Conservation (phyloP, 441 rosid species). For the Pelargonium fulgidum region DNA sequence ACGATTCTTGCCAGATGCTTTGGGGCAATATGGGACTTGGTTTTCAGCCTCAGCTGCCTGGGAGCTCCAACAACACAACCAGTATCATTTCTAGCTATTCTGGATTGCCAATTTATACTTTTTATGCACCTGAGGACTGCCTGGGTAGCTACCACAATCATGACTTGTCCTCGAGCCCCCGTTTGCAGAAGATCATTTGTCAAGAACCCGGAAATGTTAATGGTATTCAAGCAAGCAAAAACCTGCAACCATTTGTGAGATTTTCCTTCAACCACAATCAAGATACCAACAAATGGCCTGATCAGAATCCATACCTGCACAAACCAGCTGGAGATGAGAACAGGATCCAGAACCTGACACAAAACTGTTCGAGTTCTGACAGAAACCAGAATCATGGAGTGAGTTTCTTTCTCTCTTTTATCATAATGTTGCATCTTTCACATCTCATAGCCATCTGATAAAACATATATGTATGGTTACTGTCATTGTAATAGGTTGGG, state of each 20-base stretch:
- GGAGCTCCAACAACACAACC: conserved; percentile 1
- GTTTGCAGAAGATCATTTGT: not conserved
- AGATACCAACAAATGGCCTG: too few relatives aligned
- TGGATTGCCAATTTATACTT: conserved; percentile 9
- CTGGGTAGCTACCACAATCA: not conserved
- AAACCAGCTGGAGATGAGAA: not conserved
- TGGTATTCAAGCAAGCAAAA: conserved; percentile 6
- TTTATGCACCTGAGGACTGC: conserved; percentile 9
- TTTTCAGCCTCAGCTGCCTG: too few relatives aligned
- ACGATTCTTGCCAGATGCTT: not conserved
- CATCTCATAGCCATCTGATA: not conserved
- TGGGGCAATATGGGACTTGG: not conserved
- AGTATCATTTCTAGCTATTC: not conserved
- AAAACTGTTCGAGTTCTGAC: conserved; percentile 3
- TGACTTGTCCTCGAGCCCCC: conserved; percentile 7
- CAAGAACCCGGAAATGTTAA: conserved; percentile 4
- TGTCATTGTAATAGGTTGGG: not conserved
- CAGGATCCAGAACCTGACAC: conserved; percentile 3
- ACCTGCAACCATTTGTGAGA: not conserved
- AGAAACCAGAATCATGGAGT: conserved; percentile 13
- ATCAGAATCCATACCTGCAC: not conserved
- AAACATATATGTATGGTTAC: not conserved
- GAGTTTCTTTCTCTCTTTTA: not conserved
- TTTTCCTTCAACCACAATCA: too few relatives aligned
- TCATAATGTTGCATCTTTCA: not conserved